These are phyloP conservation scores for Taiozyma sp. DNA, from an alignment of 1,139 yeast genomes.

Conservation along the genomic window DNA sequence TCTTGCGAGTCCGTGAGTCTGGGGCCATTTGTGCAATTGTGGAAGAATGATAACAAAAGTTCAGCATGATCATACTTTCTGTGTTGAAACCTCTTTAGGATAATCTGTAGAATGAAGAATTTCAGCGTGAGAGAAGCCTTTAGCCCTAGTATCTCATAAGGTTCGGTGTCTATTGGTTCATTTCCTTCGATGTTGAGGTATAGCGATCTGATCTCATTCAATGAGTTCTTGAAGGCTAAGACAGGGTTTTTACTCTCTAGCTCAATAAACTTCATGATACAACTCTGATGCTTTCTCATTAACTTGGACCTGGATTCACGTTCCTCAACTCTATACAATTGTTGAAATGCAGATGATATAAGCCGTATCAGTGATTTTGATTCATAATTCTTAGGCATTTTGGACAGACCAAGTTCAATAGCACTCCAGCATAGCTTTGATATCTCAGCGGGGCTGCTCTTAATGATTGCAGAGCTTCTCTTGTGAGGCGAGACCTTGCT, in stretches of 20 bases:
- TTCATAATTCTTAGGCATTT: slow-evolving; percentile 14
- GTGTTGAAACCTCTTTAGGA: slow-evolving; percentile 17
- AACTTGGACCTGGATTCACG: slow-evolving; percentile 6
- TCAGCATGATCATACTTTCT: slow-evolving; percentile 4
- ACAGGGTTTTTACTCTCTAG: slow-evolving; percentile 8
- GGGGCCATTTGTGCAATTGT: not conserved
- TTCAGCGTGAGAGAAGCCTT: slow-evolving; percentile 8
- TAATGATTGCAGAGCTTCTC: slow-evolving; percentile 5
- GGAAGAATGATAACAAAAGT: not conserved
- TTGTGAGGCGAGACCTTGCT: slow-evolving; percentile 7
- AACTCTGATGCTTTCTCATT: slow-evolving; percentile 15
- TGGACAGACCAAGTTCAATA: slow-evolving; percentile 15
- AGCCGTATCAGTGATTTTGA: slow-evolving; percentile 13
- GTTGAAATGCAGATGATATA: slow-evolving; percentile 18
- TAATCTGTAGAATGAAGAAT: slow-evolving; percentile 17
- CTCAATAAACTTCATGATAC: slow-evolving; percentile 19
- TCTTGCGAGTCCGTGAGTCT: slow-evolving; percentile 8
- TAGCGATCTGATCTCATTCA: slow-evolving; percentile 7
- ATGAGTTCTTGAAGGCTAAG: slow-evolving; percentile 5
- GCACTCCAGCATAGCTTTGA: slow-evolving; percentile 17
- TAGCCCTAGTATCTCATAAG: not conserved
- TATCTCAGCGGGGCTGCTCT: slow-evolving; percentile 14
- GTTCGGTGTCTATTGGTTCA: not conserved
- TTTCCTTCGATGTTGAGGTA: not conserved
- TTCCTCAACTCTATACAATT: slow-evolving; percentile 14